phyloP scores from a whole-genome alignment of 2,329 filamentous ascomycete genomes.

The Fusarium torreyae region DNA sequence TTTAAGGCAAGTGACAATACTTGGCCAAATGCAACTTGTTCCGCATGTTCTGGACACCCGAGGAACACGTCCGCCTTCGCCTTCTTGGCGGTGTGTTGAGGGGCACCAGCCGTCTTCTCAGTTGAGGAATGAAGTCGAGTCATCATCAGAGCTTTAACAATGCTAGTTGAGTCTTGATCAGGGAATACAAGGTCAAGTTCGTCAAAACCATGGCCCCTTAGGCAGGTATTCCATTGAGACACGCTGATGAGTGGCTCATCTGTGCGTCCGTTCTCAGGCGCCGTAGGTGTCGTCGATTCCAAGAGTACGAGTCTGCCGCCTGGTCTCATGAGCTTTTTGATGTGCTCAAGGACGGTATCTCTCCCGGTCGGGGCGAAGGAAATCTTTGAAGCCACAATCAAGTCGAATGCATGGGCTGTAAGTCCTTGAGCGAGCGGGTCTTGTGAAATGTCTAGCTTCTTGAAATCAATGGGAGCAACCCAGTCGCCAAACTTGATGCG shows the following conservation, averaged over 20 bases:
- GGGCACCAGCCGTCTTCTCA: neutral
- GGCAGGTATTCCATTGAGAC: neutral
- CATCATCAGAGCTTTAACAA: neutral
- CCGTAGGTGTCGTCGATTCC: neutral
- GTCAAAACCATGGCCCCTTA: neutral
- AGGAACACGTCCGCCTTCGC: neutral
- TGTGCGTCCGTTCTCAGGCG: neutral
- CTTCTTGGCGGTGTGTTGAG: neutral
- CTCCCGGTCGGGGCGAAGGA: neutral
- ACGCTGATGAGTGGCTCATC: neutral
- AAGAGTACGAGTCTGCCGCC: constrained; percentile 2
- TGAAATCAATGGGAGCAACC: constrained; percentile 3
- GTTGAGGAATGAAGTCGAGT: neutral
- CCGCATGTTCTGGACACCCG: neutral
- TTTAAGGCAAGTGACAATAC: neutral
- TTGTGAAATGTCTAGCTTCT: constrained; percentile 12
- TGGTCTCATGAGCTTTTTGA: constrained; percentile 7
- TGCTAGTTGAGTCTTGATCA: neutral
- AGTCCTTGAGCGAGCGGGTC: constrained; percentile 5
- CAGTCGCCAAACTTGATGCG: neutral
- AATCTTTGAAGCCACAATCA: neutral
- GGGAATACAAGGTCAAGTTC: neutral
- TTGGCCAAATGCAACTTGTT: neutral
- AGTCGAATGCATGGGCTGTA: neutral
- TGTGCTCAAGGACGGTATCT: neutral